Evolutionary conservation across 352 stramenopile species (phyloP), one percentile per base, ranked within the genome.

Genomic region (Globisporangium viniferum): DNA sequence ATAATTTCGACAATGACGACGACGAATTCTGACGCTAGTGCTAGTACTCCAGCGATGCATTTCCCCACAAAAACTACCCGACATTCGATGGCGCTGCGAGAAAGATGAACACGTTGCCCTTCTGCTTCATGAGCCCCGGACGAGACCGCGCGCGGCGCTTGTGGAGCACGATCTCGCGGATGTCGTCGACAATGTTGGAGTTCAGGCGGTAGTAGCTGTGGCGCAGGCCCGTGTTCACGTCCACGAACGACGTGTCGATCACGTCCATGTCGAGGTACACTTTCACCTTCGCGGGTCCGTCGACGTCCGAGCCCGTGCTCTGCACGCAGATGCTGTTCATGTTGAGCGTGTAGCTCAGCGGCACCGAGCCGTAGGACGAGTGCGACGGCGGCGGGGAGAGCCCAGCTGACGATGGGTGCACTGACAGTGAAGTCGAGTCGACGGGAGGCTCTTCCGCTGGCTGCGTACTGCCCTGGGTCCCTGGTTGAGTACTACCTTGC

Each of bases 121-220:
- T 62, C 36, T 74, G 72, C 59, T 70, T 66, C 61, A 80, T 75
- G 22, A 78, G 73, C 1, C 69, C 71, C 2, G 65, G 53, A 18
- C 74, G 71, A 1, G 62, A 66, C 31, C 65, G 63, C 12, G 74
- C 74, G 36, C 74, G 68, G 14, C 59, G 60, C 63, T 72, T 74
- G 41, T 68, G 57, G 7, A 80, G 57, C 33, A 78, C 65, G 39
- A 80, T 66, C 55, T 75, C 66, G 14, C 72, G 67, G 7, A 78
- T 71, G 55, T 80, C 74, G 41, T 80, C 68, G 22, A 91, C 66
- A n/a, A 91, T 70, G 27, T 77, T 86, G 27, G 75, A 59, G 68
- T 91, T 91, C 18, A 91, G 48, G 58, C 74, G 86, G 60, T 84
- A 91, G 62, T 80, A 88, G 57, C 73, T 80, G 73, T 92, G 83